Conservation (phyloP, 208 protist genomes). For the Trypanosomatidae sp. region DNA sequence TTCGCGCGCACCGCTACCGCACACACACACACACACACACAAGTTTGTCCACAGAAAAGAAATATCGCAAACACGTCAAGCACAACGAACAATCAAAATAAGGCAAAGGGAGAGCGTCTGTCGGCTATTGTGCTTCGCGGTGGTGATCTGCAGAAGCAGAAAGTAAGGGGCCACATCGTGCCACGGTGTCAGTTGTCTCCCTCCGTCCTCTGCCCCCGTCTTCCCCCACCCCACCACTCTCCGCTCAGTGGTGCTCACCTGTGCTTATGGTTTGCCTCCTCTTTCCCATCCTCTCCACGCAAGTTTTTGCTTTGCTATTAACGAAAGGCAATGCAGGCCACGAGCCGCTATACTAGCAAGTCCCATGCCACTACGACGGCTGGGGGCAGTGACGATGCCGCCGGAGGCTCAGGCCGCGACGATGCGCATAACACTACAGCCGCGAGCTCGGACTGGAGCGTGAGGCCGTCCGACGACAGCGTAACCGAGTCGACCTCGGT, state of each 20-base stretch:
- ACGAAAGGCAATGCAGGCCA: slow-evolving; percentile 5
- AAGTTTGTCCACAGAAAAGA: too few relatives aligned
- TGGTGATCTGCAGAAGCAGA: neutral
- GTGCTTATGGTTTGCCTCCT: neutral
- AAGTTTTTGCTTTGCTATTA: neutral
- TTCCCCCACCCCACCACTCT: slow-evolving; percentile 3
- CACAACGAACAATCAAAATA: neutral
- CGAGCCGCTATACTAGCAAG: slow-evolving; percentile 22
- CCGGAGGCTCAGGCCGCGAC: slow-evolving; percentile 14
- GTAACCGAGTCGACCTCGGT: slow-evolving; percentile 2
- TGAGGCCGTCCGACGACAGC: slow-evolving; percentile 29
- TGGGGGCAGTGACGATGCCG: slow-evolving; percentile 11
- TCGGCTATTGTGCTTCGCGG: neutral
- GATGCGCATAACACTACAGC: slow-evolving; percentile 28
- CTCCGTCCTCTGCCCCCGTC: neutral
- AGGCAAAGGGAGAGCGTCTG: neutral
- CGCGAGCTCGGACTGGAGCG: slow-evolving; percentile 33
- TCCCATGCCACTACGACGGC: slow-evolving; percentile 5
- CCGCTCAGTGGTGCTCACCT: slow-evolving; percentile 5
- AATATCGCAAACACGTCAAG: too few relatives aligned
- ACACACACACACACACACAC: neutral
- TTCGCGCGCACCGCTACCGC: neutral
- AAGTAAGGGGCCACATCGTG: neutral
- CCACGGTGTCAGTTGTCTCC: neutral
- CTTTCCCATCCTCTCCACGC: slow-evolving; percentile 14